Percentiles rank a stretch among this genome's conserved stretches.
Conservation (phyloP, 306 rosid species). For the Glycyrrhiza uralensis region DNA sequence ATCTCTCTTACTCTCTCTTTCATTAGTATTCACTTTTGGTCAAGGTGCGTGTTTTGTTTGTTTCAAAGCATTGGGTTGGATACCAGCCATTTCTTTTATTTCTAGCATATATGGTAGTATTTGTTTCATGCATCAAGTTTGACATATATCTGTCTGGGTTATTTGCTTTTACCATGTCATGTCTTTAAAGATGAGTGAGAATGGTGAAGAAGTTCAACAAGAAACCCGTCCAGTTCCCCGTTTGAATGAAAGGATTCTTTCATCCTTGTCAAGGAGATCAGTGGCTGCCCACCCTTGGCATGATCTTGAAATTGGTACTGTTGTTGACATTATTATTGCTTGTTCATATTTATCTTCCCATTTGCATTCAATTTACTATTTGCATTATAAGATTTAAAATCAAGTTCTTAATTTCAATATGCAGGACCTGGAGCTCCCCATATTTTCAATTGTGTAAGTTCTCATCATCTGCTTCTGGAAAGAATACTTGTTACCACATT, state of each 20-base stretch:
- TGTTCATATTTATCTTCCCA: neutral
- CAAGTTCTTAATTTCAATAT: slow-evolving; percentile 21
- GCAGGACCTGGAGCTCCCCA: slow-evolving; percentile 93
- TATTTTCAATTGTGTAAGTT: slow-evolving; percentile 79
- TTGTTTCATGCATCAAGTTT: neutral
- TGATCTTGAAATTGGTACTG: slow-evolving; percentile 91
- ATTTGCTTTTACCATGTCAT: neutral
- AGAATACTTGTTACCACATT: neutral
- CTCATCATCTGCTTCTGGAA: neutral
- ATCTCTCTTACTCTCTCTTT: slow-evolving; percentile 7
- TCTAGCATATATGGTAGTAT: neutral
- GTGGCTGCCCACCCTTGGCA: slow-evolving; percentile 99
- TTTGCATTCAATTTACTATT: neutral
- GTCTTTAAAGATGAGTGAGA: slow-evolving; percentile 46
- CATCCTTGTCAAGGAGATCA: slow-evolving; percentile 83
- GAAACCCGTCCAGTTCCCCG: slow-evolving; percentile 47
- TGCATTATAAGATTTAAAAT: slow-evolving; percentile 20
- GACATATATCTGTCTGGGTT: neutral
- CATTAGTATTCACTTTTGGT: neutral
- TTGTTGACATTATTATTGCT: neutral
- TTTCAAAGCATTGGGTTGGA: neutral
- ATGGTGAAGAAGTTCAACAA: slow-evolving; percentile 22
- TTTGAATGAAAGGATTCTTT: slow-evolving; percentile 93
- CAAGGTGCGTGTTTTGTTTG: slow-evolving; percentile 25
- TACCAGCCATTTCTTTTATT: neutral